Base-by-base conservation (phyloP, 148 eudicot genomes). In the Amaranthus palmeri region DNA sequence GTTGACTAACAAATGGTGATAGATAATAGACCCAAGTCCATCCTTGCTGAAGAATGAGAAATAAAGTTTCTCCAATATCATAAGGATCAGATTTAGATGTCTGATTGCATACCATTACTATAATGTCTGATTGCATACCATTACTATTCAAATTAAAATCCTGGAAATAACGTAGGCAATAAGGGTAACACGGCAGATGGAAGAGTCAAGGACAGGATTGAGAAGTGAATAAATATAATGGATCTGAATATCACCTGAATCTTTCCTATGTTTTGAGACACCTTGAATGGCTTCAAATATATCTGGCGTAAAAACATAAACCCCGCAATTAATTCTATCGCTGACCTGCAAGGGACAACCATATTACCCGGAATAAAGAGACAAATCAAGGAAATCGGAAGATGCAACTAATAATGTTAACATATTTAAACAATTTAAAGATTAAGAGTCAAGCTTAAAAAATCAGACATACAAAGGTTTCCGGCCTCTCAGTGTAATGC, bases 401-500 rank as follows among this genome's bases (percentile, higher is more conserved):
- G 10, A 41, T 50, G n/a, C 8, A 66, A 4, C 52, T 8, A 65
- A 10, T 64, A 56, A 36, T 4, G 7, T 4, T 56, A 15, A 56
- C 8, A 43, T 47, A 73, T 45, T 50, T 15, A 50, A 65, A 57
- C 47, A 55, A 25, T 25, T 25, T 0, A 53, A 54, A n/a, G 65
- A 18, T 50, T 4, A 59, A 13, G 6, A 51, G 45, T 58, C 67
- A 69, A 80, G 42, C 66, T 52, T 40, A 54, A 52, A 55, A 61
- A 54, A 60, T 45, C 25, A 42, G 56, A 78, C 87, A 61, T 83
- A 85, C 89, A 82, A 84, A 87, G 68, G 86, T 86, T 83, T 86
- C 92, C 6, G 92, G 90, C 72, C 87, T 88, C 79, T 88, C 92
- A 48, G 90, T 86, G 80, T 88, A 88, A 78, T 88, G 92, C 83